Conservation (phyloP, 208 protist genomes). For the Entamoeba invadens region DNA sequence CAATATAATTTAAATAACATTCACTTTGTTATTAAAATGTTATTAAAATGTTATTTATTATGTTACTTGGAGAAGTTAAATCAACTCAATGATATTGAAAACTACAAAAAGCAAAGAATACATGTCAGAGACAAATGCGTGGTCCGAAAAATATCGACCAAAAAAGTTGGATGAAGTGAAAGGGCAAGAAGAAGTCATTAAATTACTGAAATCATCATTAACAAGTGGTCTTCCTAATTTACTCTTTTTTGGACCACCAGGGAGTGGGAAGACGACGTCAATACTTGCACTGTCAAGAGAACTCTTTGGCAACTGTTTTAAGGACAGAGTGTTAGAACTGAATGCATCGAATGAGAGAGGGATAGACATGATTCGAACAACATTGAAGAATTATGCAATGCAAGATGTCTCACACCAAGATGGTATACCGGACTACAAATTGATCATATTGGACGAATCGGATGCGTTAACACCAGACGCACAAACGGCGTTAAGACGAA, state of each 20-base stretch:
- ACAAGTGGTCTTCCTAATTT: constrained; percentile 77
- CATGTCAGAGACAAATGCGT: not conserved
- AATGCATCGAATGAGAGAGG: constrained; percentile 97
- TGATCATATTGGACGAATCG: constrained; percentile 97
- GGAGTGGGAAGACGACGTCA: constrained; percentile 81
- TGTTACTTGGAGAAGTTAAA: too few relatives aligned
- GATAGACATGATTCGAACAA: constrained; percentile 84
- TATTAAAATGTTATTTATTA: too few relatives aligned
- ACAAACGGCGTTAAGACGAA: constrained; percentile 82
- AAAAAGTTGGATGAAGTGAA: constrained; percentile 6
- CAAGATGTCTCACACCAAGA: not conserved
- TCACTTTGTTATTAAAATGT: too few relatives aligned
- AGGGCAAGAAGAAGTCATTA: constrained; percentile 9
- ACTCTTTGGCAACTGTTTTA: constrained; percentile 68
- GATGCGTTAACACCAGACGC: constrained; percentile 90
- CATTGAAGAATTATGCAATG: constrained; percentile 89
- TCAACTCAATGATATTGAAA: not conserved
- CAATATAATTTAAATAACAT: too few relatives aligned
- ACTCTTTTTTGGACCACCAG: constrained; percentile 88
- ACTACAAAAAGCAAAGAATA: not conserved
- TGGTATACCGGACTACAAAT: constrained; percentile 66
- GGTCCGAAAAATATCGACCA: constrained; percentile 13
- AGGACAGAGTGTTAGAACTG: constrained; percentile 85
- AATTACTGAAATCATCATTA: not conserved
- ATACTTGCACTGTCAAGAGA: constrained; percentile 84